These are phyloP conservation scores for Fusarium guadeloupense DNA, from an alignment of 2,329 filamentous ascomycete genomes.

Conservation along the genomic window DNA sequence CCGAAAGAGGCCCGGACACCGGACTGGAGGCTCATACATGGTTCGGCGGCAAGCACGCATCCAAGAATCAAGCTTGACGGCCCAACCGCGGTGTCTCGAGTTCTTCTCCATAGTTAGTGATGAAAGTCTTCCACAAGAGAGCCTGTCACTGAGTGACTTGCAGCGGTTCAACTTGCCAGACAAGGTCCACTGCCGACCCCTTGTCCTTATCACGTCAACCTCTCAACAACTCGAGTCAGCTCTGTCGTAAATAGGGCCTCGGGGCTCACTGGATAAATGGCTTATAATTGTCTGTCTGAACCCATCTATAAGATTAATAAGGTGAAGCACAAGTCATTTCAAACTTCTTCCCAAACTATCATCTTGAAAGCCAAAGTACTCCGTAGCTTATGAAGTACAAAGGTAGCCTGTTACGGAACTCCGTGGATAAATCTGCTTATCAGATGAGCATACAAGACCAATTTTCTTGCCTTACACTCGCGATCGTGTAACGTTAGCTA, in stretches of 20 bases:
- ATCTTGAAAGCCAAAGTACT: no score
- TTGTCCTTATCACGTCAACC: slow-evolving; percentile 21
- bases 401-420: no score
- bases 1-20: background rate
- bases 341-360: no score
- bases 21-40: slow-evolving; percentile 1
- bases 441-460: slow-evolving; percentile 23
- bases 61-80: slow-evolving; percentile 20
- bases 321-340: no score
- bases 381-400: no score
- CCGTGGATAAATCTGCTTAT: slow-evolving; percentile 12
- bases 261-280: background rate
- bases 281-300: background rate
- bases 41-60: slow-evolving; percentile 21
- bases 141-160: slow-evolving; percentile 12
- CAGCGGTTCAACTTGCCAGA: slow-evolving; percentile 28
- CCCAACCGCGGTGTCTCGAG: slow-evolving; percentile 37
- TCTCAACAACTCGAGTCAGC: slow-evolving; percentile 29
- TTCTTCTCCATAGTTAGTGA: slow-evolving; percentile 26
- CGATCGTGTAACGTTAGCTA: background rate
- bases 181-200: slow-evolving; percentile 26
- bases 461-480: background rate
- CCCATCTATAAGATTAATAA: no score
- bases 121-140: slow-evolving; percentile 13
- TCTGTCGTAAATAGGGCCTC: slow-evolving; percentile 15